These are phyloP conservation scores for Kodamaea sagamina DNA, from an alignment of 805 yeast genomes.

Conservation along the genomic window DNA sequence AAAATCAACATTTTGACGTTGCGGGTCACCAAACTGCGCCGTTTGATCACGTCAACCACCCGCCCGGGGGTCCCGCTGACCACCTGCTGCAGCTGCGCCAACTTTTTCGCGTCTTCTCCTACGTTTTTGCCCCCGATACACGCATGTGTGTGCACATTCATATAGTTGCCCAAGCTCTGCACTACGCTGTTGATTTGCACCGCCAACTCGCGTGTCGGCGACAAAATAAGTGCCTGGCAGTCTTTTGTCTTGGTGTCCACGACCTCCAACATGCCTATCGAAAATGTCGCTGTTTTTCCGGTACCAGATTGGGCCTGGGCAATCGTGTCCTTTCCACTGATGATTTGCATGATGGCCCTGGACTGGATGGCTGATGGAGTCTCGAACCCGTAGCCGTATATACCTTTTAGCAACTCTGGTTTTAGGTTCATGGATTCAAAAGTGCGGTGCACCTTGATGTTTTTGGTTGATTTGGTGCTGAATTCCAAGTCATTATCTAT, in stretches of 20 bases:
- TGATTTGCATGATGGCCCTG: conserved; percentile 76
- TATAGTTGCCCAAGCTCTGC: conserved; percentile 82
- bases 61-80: conserved; percentile 99
- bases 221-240: conserved; percentile 90
- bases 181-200: conserved; percentile 94
- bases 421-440: conserved; percentile 45
- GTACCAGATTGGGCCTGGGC: conserved; percentile 93
- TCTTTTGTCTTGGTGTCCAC: conserved; percentile 71
- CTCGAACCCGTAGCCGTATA: conserved; percentile 80
- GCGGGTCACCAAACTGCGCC: conserved; percentile 79
- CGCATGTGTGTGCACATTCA: conserved; percentile 91
- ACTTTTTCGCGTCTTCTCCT: conserved; percentile 82
- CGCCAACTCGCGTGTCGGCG: conserved; percentile 98
- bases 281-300: conserved; percentile 87
- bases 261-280: conserved; percentile 71
- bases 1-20: conserved; percentile 90
- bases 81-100: conserved; percentile 84
- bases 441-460: conserved; percentile 53
- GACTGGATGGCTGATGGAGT: conserved; percentile 81
- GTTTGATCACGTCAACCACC: conserved; percentile 92
- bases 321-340: conserved; percentile 67
- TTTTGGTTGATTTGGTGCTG: conserved; percentile 49
- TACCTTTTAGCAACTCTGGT: conserved; percentile 47
- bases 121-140: conserved; percentile 96
- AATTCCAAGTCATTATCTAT: conserved; percentile 62